Evolutionary conservation across 768 basidiomycete species (phyloP), one percentile per base, ranked within the genome.

Genomic region (Holtermanniella nyarrowii): DNA sequence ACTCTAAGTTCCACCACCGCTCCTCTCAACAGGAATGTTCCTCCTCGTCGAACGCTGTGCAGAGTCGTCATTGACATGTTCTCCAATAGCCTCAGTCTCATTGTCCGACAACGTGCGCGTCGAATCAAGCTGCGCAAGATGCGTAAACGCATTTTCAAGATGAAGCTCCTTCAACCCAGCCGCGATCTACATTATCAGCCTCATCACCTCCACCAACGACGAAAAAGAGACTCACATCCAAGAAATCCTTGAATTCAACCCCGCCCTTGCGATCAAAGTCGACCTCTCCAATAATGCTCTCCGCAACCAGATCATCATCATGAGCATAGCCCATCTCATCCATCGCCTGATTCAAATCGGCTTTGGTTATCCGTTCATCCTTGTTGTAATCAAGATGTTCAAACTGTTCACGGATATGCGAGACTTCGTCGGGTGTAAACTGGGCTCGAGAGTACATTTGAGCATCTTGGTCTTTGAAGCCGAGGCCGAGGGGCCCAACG

Each of bases 161-260:
- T 64, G 55, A 3, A 73, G 53, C 48, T 75, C 72, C 56, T 75
- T 74, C 44, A 74, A 57, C 4, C 74, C 74, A 20, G 74, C 74
- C 3, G 73, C 74, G 53, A 74, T 69, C 59, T 72, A 49, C 22
- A 50, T 49, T 24, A 45, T 21, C 18, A 21, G 44, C 5, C 42
- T 46, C 18, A 40, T 14, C 41, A 31, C 24, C 44, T 7, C 43
- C 1, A n/a, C 2, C 4, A 43, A 44, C 5, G 4, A n/a, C 3
- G 39, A n/a, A 43, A 18, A 20, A 18, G 20, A 18, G 7, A 73
- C 81, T 13, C 57, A 86, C 86, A 80, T 91, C 88, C 45, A 90
- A 76, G 69, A 91, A 91, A 65, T 87, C 86, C 57, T 91, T 85
- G 61, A 88, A 81, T 55, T 82, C 80, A 44, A 95, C 72, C 23